Evolutionary conservation across 129 eudicot species (phyloP).

Genomic region (Centaurea solstitialis): DNA sequence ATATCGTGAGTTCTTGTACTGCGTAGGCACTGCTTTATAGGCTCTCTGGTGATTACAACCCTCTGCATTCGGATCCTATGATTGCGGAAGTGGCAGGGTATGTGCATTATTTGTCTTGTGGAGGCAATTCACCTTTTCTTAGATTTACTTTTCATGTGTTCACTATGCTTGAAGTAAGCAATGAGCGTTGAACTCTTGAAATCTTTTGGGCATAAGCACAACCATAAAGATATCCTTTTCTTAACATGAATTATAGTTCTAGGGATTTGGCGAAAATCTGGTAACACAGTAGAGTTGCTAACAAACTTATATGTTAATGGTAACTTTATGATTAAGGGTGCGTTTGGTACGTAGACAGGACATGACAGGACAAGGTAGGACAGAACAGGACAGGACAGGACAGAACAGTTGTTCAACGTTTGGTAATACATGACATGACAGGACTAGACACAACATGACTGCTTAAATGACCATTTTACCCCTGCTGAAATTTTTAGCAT

Average conservation of each 20-base stretch:
- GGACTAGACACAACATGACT: no score
- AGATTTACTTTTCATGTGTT: neutral
- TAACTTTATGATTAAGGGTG: neutral
- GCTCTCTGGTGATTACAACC: conserved; percentile 97
- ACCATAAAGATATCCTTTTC: neutral
- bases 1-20: conserved; percentile 11
- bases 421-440: no score
- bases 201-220: neutral
- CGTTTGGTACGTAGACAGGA: no score
- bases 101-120: conserved; percentile 4
- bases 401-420: no score
- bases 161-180: neutral
- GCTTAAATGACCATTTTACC: no score
- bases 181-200: neutral
- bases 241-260: neutral
- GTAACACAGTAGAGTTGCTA: no score
- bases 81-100: conserved; percentile 91
- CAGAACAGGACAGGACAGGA: no score
- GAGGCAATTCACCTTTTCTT: neutral
- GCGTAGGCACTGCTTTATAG: conserved; percentile 94
- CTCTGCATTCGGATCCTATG: conserved; percentile 90
- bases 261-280: neutral
- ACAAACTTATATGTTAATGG: neutral
- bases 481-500: no score
- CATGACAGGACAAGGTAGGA: no score